Evolutionary conservation across 768 basidiomycete genomes (phyloP), one percentile per base, ranked within the genome.

Genomic region (Termitomyces sp.): DNA sequence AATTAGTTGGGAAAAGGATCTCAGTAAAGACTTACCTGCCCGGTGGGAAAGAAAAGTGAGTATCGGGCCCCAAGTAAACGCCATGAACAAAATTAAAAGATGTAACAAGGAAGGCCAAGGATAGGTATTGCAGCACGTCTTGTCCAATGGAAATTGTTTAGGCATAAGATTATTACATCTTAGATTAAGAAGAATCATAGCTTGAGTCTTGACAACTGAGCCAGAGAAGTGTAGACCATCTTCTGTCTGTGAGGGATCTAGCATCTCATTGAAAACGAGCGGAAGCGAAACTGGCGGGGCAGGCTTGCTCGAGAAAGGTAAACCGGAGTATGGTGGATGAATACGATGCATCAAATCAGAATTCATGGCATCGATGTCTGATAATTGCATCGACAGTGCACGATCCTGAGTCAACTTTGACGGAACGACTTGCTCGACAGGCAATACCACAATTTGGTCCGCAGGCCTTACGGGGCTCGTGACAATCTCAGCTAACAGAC

Each of bases 351-450:
- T 77, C 50, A 94, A 77, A 67, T 91, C 88, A 3, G 88, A 86
- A 69, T 97, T 96, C 92, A 97, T 94, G 40, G 88, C 89, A 63
- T 92, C 88, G 54, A 95, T 86, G 64, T 94, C 91, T 14, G 86
- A 80, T 25, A 83, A 76, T 55, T 81, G 81, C 76, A 97, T 89
- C 10, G 85, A 86, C 27, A 73, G 64, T 6, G 83, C 81, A 53
- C 91, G 80, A 28, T 85, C 83, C 3, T 73, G 68, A 0, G 83
- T 79, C 27, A 97, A 72, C 65, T 88, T 88, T 12, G 80, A 78
- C 37, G 79, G 61, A n/a, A 89, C 73, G 12, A 91, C 76, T 43
- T 86, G 79, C 63, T 89, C 83, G 21, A 95, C 81, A 5, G 94
- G 94, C 19, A 95, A 75, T 46, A 95, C 75, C 23, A 94, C 79